A percentile compares a stretch with the other conserved stretches of the same genome.
phyloP scores from a whole-genome alignment of 75 land plant genomes.

The Ceratopteris richardii region DNA sequence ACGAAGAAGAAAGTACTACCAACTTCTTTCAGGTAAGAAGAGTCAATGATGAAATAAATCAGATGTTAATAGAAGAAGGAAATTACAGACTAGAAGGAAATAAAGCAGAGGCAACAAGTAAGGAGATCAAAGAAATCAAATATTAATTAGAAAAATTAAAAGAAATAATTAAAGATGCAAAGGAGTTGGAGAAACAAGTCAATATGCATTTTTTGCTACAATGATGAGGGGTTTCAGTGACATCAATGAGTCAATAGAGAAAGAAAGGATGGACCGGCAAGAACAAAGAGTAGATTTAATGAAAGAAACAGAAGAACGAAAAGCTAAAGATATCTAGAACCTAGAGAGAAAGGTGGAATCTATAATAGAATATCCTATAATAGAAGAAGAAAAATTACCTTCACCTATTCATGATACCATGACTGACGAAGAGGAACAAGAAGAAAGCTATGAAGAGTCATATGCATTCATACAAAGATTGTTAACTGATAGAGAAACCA shows the following conservation, averaged over 20 bases:
- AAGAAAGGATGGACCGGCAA: not conserved
- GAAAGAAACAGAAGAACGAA: not conserved
- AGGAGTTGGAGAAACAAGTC: not conserved
- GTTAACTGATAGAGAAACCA: no score
- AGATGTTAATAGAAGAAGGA: not conserved
- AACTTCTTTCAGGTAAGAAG: not conserved
- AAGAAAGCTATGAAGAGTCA: not conserved
- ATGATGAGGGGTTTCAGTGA: not conserved
- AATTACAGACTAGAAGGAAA: not conserved
- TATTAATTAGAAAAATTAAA: not conserved
- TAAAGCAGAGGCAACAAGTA: not conserved
- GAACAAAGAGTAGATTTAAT: not conserved
- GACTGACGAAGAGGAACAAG: not conserved
- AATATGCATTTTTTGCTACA: no score
- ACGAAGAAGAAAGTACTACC: not conserved
- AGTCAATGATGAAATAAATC: not conserved
- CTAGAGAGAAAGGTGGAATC: no score
- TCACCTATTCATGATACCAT: no score
- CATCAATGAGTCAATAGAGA: not conserved
- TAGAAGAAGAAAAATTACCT: no score
- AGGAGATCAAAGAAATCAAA: not conserved
- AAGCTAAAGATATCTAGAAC: no score
- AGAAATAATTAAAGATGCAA: not conserved
- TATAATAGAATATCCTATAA: no score
- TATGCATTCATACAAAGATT: no score